Conservation (phyloP, 2,329 filamentous ascomycete species). For the Penicillium sp. region DNA sequence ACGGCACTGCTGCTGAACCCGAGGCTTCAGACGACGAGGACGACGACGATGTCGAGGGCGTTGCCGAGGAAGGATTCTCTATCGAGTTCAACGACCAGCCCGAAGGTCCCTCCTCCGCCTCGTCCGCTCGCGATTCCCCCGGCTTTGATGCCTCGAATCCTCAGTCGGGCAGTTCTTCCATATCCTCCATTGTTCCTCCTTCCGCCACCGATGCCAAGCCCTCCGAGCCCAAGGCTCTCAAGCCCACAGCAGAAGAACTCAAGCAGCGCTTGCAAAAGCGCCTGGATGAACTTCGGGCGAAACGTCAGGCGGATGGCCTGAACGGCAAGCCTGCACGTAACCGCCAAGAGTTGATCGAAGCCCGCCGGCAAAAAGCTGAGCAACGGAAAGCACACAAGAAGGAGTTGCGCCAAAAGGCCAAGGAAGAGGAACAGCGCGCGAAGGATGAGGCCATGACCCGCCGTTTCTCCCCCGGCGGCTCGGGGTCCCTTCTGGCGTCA, state of each 20-base stretch:
- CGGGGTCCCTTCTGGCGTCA: slow-evolving; percentile 54
- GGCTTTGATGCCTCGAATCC: slow-evolving; percentile 50
- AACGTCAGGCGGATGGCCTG: slow-evolving; percentile 78
- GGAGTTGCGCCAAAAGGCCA: slow-evolving; percentile 70
- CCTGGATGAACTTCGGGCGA: slow-evolving; percentile 78
- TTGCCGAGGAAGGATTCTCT: slow-evolving; percentile 48
- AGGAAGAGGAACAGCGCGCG: slow-evolving; percentile 68
- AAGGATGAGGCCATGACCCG: slow-evolving; percentile 56
- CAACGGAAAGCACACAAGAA: slow-evolving; percentile 86
- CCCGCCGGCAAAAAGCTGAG: slow-evolving; percentile 79
- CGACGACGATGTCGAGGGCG: slow-evolving; percentile 32
- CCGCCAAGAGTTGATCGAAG: slow-evolving; percentile 86
- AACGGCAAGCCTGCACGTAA: slow-evolving; percentile 79
- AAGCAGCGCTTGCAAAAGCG: slow-evolving; percentile 73
- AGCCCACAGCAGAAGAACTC: slow-evolving; percentile 68
- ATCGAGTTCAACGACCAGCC: slow-evolving; percentile 43
- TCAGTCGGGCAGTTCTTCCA: slow-evolving; percentile 59
- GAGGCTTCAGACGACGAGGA: slow-evolving; percentile 23
- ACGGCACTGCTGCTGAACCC: slow-evolving; percentile 14
- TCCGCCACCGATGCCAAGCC: slow-evolving; percentile 28
- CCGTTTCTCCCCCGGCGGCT: slow-evolving; percentile 53
- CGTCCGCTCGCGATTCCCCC: slow-evolving; percentile 55
- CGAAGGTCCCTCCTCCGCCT: slow-evolving; percentile 40
- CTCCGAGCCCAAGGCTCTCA: slow-evolving; percentile 55
- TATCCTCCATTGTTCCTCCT: slow-evolving; percentile 59